Evolutionary conservation across 2,329 filamentous ascomycete species (phyloP).

Genomic region (Teratosphaeria nubilosa): DNA sequence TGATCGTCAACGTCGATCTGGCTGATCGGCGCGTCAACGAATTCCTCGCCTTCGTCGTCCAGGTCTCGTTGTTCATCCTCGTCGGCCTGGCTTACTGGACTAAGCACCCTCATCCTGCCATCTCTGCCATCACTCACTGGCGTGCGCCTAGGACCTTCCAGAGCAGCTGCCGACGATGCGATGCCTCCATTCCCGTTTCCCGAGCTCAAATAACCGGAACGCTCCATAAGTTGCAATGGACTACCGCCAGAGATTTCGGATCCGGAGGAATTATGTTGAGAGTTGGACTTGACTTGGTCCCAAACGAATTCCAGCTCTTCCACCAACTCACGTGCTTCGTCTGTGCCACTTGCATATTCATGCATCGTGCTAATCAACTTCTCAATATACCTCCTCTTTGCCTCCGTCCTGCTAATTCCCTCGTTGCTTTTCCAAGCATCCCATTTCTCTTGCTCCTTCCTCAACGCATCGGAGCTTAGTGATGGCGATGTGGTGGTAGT

Average conservation of each 20-base stretch:
- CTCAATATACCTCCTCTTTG: constrained; percentile 70
- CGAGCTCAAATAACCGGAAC: constrained; percentile 23
- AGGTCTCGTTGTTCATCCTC: constrained; percentile 26
- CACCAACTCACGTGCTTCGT: constrained; percentile 78
- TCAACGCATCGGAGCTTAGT: constrained; percentile 13
- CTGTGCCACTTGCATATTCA: constrained; percentile 75
- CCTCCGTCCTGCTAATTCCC: constrained; percentile 75
- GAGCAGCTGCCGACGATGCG: constrained; percentile 19
- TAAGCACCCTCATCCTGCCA: constrained; percentile 51
- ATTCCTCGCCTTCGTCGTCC: constrained; percentile 34
- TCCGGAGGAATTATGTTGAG: constrained; percentile 16
- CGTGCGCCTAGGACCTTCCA: constrained; percentile 9
- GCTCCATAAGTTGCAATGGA: constrained; percentile 23
- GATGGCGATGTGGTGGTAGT: constrained; percentile 7
- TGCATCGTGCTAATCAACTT: constrained; percentile 96
- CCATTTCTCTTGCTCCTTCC: constrained; percentile 40
- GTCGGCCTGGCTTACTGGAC: constrained; percentile 68
- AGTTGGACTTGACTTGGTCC: constrained; percentile 86
- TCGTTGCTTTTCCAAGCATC: constrained; percentile 91
- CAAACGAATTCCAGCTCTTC: constrained; percentile 97
- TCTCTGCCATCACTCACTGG: constrained; percentile 1
- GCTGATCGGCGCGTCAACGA: constrained; percentile 39
- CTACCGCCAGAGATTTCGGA: constrained; percentile 15
- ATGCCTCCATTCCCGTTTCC: constrained; percentile 14
- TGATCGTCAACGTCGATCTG: constrained; percentile 28